Evolutionary conservation across 1,284 basidiomycete species (phyloP).

Genomic region (Trichosporon sp.): DNA sequence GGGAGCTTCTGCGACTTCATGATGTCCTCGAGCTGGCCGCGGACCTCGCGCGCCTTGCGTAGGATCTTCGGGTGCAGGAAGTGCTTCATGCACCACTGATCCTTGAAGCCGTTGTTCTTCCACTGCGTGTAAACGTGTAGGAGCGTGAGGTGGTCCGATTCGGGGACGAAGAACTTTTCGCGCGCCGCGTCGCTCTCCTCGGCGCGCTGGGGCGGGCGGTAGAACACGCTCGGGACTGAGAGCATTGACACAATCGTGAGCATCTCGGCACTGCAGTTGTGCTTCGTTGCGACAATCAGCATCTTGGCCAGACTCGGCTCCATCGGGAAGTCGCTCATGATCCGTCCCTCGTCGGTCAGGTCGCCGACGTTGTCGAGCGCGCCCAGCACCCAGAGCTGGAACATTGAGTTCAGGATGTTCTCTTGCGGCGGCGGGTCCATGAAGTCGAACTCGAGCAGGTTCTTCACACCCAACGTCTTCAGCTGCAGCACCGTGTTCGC

Average conservation of each 20-base stretch:
- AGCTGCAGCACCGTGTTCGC: constrained; percentile 94
- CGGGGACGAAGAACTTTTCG: constrained; percentile 98
- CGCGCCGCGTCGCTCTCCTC: constrained; percentile 95
- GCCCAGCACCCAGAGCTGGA: constrained; percentile 97
- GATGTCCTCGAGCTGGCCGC: constrained; percentile 94
- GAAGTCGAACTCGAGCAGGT: constrained; percentile 97
- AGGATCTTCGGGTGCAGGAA: constrained; percentile 96
- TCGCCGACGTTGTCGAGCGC: constrained; percentile 98
- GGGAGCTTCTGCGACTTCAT: constrained; percentile 98
- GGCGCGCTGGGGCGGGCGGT: constrained; percentile 90
- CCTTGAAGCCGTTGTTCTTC: constrained; percentile 89
- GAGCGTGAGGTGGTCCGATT: constrained; percentile 94
- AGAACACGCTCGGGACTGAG: constrained; percentile 94
- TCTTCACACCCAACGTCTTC: constrained; percentile 91
- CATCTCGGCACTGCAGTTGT: constrained; percentile 92
- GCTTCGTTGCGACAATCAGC: constrained; percentile 92
- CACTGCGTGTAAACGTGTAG: constrained; percentile 97
- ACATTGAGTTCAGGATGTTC: constrained; percentile 97
- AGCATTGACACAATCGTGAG: constrained; percentile 99
- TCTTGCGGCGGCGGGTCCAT: constrained; percentile 92
- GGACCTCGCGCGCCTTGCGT: constrained; percentile 94
- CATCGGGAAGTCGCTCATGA: constrained; percentile 99
- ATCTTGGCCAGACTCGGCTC: constrained; percentile 98
- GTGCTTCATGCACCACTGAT: constrained; percentile 91
- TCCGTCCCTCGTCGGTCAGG: constrained; percentile 84